Evolutionary conservation across 2,329 filamentous ascomycete genomes (phyloP), one percentile per base, ranked within the genome.

Genomic region (Colletotrichum sp.): DNA sequence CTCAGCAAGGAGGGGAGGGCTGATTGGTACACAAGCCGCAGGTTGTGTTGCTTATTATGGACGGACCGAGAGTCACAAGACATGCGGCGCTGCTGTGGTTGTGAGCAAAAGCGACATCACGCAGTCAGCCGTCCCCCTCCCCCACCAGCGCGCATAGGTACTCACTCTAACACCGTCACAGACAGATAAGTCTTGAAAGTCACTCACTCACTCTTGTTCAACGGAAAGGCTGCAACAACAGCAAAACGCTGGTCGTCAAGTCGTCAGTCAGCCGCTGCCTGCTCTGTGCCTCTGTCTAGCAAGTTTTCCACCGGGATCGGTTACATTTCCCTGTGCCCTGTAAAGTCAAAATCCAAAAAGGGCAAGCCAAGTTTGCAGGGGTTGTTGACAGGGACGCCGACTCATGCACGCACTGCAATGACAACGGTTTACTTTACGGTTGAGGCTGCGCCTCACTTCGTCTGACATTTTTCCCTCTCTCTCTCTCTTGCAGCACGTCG

Each of bases 271-370:
- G 55, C 11, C 22, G 71, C 55, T 61, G 63, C 32, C 65, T 63
- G 48, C 27, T 32, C 34, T 60, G n/a, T 52, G 44, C 44, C 44
- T 52, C 44, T 22, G 44, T 52, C 44, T 52, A 52, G 44, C 44
- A 52, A 52, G 44, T 52, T 52, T 48, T 44, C 25, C 22, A 15
- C 34, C 25, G 34, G 61, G 64, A n/a, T 66, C 68, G 19, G 61
- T 55, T 55, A 39, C 39, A 59, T 65, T 61, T 52, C 25, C 59
- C 25, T 39, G 22, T 70, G 66, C 60, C 72, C 61, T 73, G 64
- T 36, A 69, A 71, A 75, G 73, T 69, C 73, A 75, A 75, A 75
- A 75, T 75, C 73, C 73, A 28, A 73, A 75, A 75, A 69, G 64
- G 73, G 73, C 27, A 75, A 73, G 32, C 70, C 48, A 61, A 52